Base-by-base conservation (phyloP, 192 early-diverging fungal species). In the Coemansia reversa region DNA sequence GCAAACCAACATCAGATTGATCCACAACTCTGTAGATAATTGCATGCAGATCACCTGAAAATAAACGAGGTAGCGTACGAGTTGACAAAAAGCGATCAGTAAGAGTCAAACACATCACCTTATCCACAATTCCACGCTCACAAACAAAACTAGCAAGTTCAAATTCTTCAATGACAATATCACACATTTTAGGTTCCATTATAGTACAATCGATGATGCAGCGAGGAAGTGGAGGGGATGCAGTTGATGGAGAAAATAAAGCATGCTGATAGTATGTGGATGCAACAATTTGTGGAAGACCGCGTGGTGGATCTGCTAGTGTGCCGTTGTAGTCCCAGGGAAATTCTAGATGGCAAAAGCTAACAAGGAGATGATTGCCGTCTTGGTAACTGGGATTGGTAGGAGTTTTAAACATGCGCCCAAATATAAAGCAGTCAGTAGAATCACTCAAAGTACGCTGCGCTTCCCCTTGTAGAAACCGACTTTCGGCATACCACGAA, bases 341-440 rank as follows among this genome's bases (percentile, higher is more conserved):
- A 45, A 63, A 75, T 60, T 75, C 74, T 6, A 75, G 63, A 32
- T 75, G 66, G 28, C 67, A 75, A 22, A 75, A 75, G 23, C 49
- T 51, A 23, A 75, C 57, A 28, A 42, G 49, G 49, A 75, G 29
- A 23, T 70, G 67, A 60, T 70, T 75, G 60, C 60, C 67, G 32
- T 75, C 63, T 2, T 59, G 58, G 58, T 65, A 63, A 7, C 24
- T 33, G 18, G 27, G 22, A 67, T 69, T 75, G 1, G 50, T 64
- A 6, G 74, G 74, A 1, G 59, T 75, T 8, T 55, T 54, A 56
- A 66, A 75, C 28, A 75, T 42, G 7, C 62, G 58, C 0, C 66
- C 74, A 42, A 75, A 75, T 20, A 65, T 51, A 29, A 69, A 66
- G 25, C 63, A 70, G 19, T 69, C 59, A 4, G 63, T 66, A 14